A percentile compares a stretch with the other conserved stretches of the same genome.
Evolutionary conservation across 495 filamentous ascomycete genomes (phyloP).

Genomic region (Podospora bellae-mahoneyi): DNA sequence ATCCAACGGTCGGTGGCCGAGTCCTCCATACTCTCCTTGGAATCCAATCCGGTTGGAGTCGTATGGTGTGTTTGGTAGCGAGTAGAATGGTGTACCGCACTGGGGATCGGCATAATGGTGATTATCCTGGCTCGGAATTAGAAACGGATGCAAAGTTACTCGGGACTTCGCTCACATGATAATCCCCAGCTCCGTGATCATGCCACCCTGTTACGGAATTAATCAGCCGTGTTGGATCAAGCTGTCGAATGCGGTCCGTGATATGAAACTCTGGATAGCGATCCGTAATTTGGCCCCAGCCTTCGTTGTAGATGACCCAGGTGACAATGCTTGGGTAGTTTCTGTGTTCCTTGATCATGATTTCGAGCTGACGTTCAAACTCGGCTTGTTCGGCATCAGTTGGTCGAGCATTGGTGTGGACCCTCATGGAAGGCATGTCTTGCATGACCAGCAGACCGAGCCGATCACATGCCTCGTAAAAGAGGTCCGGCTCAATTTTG

Average conservation of each 20-base stretch:
- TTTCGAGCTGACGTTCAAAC: slow-evolving; percentile 59
- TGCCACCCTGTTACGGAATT: slow-evolving; percentile 60
- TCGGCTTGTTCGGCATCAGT: slow-evolving; percentile 53
- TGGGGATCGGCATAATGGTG: slow-evolving; percentile 70
- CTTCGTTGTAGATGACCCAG: slow-evolving; percentile 67
- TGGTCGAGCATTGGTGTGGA: slow-evolving; percentile 30
- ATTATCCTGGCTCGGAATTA: slow-evolving; percentile 48
- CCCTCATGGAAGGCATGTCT: slow-evolving; percentile 62
- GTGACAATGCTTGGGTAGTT: slow-evolving; percentile 58
- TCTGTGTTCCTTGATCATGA: slow-evolving; percentile 59
- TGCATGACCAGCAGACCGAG: slow-evolving; percentile 63
- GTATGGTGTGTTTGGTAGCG: slow-evolving; percentile 52
- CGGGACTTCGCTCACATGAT: slow-evolving; percentile 29
- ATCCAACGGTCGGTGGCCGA: slow-evolving; percentile 58
- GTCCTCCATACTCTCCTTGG: slow-evolving; percentile 67
- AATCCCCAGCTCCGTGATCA: slow-evolving; percentile 60
- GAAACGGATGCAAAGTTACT: background rate
- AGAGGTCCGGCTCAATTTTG: slow-evolving; percentile 64
- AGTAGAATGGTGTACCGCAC: slow-evolving; percentile 64
- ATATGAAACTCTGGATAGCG: slow-evolving; percentile 54
- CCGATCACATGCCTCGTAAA: slow-evolving; percentile 64
- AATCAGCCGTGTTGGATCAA: slow-evolving; percentile 61
- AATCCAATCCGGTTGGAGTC: slow-evolving; percentile 59
- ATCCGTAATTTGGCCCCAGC: slow-evolving; percentile 58
- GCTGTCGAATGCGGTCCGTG: slow-evolving; percentile 47